These are phyloP conservation scores for Platanus orientalis DNA, from an alignment of 164 flowering plant genomes.

Conservation along the genomic window DNA sequence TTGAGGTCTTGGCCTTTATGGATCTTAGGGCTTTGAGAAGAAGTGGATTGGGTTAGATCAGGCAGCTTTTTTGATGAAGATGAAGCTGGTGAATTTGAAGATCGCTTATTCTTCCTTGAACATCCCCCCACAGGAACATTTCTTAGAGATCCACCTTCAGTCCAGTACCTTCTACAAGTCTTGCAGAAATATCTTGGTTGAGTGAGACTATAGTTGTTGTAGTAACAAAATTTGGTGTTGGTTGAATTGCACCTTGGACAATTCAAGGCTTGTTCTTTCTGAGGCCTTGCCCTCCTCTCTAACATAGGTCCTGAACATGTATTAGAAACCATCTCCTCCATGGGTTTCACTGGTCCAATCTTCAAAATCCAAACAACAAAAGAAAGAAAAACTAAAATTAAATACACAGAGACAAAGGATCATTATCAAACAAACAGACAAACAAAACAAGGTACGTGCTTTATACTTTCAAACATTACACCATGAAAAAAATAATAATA, in stretches of 20 bases:
- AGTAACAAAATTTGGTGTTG: neutral
- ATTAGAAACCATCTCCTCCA: slow-evolving; percentile 18
- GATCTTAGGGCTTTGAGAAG: slow-evolving; percentile 51
- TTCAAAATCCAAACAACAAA: slow-evolving; percentile 16
- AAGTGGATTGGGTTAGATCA: slow-evolving; percentile 37
- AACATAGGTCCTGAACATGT: slow-evolving; percentile 12
- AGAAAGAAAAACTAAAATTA: neutral
- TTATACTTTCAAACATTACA: slow-evolving; percentile 3
- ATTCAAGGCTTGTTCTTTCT: slow-evolving; percentile 46
- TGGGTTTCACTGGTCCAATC: slow-evolving; percentile 34
- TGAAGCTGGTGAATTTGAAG: slow-evolving; percentile 22
- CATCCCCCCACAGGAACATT: slow-evolving; percentile 36
- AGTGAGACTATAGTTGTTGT: neutral
- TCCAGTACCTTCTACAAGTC: slow-evolving; percentile 8
- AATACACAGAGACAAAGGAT: slow-evolving; percentile 1
- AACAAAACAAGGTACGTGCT: slow-evolving; percentile 8
- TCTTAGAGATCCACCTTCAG: slow-evolving; percentile 52
- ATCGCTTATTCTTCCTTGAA: slow-evolving; percentile 45
- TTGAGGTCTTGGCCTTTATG: slow-evolving; percentile 68
- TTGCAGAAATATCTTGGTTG: neutral
- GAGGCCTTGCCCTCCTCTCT: slow-evolving; percentile 35
- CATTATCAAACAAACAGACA: slow-evolving; percentile 13
- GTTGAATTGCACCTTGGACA: slow-evolving; percentile 51
- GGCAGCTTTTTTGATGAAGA: slow-evolving; percentile 33
- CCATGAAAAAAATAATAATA: neutral